phyloP scores from a whole-genome alignment of 2,329 filamentous ascomycete species.

The Macrophomina pseudophaseolina region DNA sequence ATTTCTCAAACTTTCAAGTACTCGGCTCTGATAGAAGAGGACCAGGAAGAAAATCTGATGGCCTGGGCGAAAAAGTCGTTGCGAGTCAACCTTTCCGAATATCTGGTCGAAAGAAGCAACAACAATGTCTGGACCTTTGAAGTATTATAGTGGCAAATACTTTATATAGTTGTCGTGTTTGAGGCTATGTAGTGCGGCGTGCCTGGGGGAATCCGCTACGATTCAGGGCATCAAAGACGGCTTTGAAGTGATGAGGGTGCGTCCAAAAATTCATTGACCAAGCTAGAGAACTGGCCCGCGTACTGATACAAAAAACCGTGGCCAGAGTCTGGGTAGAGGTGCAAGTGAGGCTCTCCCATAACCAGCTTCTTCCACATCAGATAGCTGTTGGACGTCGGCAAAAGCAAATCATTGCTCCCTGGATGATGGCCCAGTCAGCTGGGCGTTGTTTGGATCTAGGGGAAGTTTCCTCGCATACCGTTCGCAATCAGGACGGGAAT shows the following conservation, averaged over 20 bases:
- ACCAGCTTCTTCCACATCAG: conserved; percentile 29
- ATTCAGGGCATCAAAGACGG: not conserved
- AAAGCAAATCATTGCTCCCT: conserved; percentile 29
- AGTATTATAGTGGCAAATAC: no score
- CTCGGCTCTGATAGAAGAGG: no score
- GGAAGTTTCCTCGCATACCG: conserved; percentile 20
- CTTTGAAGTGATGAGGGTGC: not conserved
- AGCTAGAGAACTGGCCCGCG: conserved; percentile 29
- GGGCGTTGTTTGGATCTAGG: not conserved
- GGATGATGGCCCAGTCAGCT: not conserved
- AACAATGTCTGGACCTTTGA: no score
- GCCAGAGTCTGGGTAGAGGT: conserved; percentile 31
- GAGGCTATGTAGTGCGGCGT: no score
- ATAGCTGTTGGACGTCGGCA: conserved; percentile 31
- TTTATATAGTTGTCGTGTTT: no score
- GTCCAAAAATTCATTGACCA: conserved; percentile 29
- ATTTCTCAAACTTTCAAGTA: no score
- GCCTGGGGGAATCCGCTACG: no score
- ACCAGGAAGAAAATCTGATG: no score
- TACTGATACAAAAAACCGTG: conserved; percentile 35
- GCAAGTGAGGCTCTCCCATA: conserved; percentile 29
- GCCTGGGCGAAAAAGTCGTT: no score
- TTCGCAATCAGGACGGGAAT: conserved; percentile 40
- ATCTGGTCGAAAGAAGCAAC: no score
- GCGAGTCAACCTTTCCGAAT: no score